phyloP scores from a whole-genome alignment of 2,329 filamentous ascomycete genomes.

The Apiospora pterosperma region DNA sequence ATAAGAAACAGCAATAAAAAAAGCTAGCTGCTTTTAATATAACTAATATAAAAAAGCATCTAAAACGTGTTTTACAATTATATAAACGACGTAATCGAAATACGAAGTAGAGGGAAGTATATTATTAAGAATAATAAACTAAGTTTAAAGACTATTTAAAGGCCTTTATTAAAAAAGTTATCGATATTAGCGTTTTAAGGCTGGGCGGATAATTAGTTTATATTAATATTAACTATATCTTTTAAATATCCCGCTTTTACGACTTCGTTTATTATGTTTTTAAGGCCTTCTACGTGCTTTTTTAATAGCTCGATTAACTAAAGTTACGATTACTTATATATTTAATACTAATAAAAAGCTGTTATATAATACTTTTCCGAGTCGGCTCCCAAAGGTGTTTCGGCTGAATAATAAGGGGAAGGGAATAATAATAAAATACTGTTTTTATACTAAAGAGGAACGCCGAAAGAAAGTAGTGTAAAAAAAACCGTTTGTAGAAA shows the following conservation, averaged over 20 bases:
- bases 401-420: neutral
- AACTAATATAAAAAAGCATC: neutral
- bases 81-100: neutral
- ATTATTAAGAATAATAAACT: neutral
- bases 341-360: neutral
- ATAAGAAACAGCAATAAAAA: neutral
- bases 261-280: neutral
- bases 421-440: neutral
- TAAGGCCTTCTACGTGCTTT: neutral
- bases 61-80: neutral
- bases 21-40: neutral
- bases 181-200: neutral
- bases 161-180: neutral
- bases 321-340: neutral
- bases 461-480: neutral
- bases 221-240: neutral
- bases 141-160: neutral
- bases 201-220: neutral
- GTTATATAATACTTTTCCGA: neutral
- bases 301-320: neutral
- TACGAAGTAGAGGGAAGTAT: neutral
- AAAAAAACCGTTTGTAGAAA: neutral
- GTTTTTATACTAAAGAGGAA: neutral
- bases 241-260: neutral
- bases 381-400: neutral